phyloP scores from a whole-genome alignment of 2,329 filamentous ascomycete species.

The Westerdykella ornata region DNA sequence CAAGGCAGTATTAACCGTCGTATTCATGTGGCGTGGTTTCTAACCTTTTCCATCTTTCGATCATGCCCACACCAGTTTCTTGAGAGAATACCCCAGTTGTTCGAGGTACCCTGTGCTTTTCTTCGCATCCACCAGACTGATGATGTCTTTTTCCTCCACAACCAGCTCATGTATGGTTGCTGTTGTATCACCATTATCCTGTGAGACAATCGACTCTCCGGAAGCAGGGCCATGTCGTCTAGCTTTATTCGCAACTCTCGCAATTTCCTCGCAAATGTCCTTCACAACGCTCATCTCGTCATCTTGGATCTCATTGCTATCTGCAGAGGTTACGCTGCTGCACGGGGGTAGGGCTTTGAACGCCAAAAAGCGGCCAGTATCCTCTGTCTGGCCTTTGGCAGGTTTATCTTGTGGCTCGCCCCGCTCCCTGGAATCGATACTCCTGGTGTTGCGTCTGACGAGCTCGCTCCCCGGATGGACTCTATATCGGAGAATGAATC shows the following conservation, averaged over 20 bases:
- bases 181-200: constrained; percentile 2
- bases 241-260: constrained; percentile 54
- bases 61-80: constrained; percentile 82
- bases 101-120: constrained; percentile 81
- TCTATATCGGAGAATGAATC: constrained; percentile 72
- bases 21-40: too few relatives aligned
- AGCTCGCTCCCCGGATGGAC: constrained; percentile 64
- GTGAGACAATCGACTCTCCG: constrained; percentile 4
- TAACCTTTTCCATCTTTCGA: not conserved
- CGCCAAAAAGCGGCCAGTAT: constrained; percentile 40
- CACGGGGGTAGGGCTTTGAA: constrained; percentile 51
- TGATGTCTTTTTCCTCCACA: constrained; percentile 62
- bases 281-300: constrained; percentile 52
- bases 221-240: constrained; percentile 10
- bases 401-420: constrained; percentile 23
- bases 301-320: constrained; percentile 25
- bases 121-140: constrained; percentile 77
- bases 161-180: constrained; percentile 14
- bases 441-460: constrained; percentile 77
- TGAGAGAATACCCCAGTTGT: constrained; percentile 80
- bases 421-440: constrained; percentile 50
- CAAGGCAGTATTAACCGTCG: too few relatives aligned
- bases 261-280: constrained; percentile 69
- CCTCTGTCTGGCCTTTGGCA: constrained; percentile 9
- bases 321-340: constrained; percentile 33